A percentile compares a stretch with the other conserved stretches of the same genome.
Evolutionary conservation across 345 rosid species (phyloP).

Genomic region (Salix viminalis): DNA sequence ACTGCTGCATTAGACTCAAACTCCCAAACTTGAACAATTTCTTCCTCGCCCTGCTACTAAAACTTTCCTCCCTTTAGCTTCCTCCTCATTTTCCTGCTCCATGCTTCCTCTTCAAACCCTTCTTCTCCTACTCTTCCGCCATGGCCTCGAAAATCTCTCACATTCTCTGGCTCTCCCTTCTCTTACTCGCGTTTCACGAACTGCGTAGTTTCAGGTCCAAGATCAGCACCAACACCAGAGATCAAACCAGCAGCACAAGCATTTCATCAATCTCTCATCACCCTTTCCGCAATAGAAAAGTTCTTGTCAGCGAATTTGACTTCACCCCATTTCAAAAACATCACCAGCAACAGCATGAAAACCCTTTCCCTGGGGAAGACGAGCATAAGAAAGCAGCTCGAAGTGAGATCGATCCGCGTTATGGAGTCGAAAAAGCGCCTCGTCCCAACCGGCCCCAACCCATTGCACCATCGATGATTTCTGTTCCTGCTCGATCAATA

Average conservation of each 20-base stretch:
- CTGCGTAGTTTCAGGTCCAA: conserved; percentile 32
- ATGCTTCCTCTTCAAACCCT: conserved; percentile 43
- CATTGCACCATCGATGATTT: conserved; percentile 71
- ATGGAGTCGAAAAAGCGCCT: conserved; percentile 80
- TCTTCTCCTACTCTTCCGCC: conserved; percentile 29
- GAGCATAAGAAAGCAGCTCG: conserved; percentile 10
- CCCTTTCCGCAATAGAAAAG: conserved; percentile 39
- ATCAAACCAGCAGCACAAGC: background rate
- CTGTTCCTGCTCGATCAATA: background rate
- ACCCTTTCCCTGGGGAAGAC: conserved; percentile 9
- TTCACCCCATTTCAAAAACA: conserved; percentile 51
- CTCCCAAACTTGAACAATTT: conserved; percentile 1
- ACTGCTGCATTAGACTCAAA: conserved; percentile 12
- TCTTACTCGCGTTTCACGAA: conserved; percentile 47
- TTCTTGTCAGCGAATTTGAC: conserved; percentile 47
- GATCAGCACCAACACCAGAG: conserved; percentile 14
- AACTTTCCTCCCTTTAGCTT: background rate
- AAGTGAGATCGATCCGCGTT: conserved; percentile 69
- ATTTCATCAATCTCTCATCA: conserved; percentile 9
- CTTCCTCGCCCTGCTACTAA: background rate
- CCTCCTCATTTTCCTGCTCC: conserved; percentile 26
- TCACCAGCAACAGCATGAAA: conserved; percentile 11
- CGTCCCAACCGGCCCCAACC: conserved; percentile 90
- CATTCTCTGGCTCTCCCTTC: conserved; percentile 49
- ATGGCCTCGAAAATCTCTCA: conserved; percentile 51